Evolutionary conservation across 148 eudicot species (phyloP).

Genomic region (Arctostaphylos glauca): DNA sequence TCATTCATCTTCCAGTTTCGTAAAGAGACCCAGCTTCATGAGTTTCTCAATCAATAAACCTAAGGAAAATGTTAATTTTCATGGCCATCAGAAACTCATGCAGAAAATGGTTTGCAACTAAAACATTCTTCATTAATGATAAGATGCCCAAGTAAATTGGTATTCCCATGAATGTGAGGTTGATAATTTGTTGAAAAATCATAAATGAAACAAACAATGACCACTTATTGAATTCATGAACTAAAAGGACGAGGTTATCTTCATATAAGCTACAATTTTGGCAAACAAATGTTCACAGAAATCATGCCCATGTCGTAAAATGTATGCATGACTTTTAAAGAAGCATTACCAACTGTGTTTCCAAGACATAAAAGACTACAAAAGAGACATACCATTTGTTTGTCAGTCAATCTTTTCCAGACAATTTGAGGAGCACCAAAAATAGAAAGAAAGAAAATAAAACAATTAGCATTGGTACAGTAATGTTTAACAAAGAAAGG

Average conservation of each 20-base stretch:
- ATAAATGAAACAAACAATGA: background rate
- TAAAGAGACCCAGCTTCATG: background rate
- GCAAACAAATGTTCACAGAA: background rate
- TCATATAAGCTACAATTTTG: background rate
- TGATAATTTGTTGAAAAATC: background rate
- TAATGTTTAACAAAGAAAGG: conserved; percentile 6
- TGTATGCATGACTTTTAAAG: background rate
- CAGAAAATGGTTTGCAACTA: background rate
- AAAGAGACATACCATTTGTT: conserved; percentile 72
- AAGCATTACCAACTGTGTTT: background rate
- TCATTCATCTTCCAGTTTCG: background rate
- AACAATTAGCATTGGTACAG: conserved; percentile 16
- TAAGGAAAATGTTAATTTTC: background rate
- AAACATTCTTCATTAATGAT: too few species aligned
- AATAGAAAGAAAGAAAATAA: conserved; percentile 21
- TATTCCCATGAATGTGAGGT: background rate
- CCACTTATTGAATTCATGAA: conserved; percentile 1
- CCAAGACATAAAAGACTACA: conserved; percentile 2
- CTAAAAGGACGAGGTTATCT: background rate
- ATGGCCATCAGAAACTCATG: background rate
- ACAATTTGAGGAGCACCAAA: conserved; percentile 23
- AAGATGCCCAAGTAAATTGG: background rate
- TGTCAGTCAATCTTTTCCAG: conserved; percentile 70
- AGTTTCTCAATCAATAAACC: background rate
- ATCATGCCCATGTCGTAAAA: background rate